A percentile compares a stretch with the other conserved stretches of the same genome.
Conservation (phyloP, 768 basidiomycete species). For the Lactarius vividus region DNA sequence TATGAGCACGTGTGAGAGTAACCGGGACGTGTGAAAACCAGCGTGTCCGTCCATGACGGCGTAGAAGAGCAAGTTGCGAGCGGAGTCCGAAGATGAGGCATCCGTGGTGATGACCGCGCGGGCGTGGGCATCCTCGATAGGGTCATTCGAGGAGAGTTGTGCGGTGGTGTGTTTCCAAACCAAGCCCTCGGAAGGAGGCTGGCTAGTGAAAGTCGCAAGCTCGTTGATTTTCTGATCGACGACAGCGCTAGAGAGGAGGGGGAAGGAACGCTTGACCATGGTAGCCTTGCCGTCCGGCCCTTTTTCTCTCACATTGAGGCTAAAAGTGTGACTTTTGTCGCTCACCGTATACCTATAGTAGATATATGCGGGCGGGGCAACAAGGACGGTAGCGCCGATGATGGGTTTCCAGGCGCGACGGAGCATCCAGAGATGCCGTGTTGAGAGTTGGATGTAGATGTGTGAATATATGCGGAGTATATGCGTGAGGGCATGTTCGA, state of each 20-base stretch:
- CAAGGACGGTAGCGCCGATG: constrained; percentile 49
- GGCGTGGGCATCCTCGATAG: constrained; percentile 87
- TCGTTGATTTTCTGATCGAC: constrained; percentile 59
- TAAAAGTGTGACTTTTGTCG: constrained; percentile 45
- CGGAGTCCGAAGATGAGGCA: constrained; percentile 51
- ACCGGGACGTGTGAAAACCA: constrained; percentile 77
- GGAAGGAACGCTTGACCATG: constrained; percentile 51
- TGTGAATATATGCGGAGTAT: neutral
- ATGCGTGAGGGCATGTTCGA: neutral
- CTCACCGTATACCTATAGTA: constrained; percentile 47
- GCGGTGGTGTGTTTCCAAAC: constrained; percentile 80
- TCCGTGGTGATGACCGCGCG: constrained; percentile 66
- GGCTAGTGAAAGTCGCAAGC: constrained; percentile 46
- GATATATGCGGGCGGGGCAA: constrained; percentile 58
- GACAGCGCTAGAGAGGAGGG: constrained; percentile 52
- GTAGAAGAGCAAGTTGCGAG: constrained; percentile 80
- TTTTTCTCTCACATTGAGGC: constrained; percentile 51
- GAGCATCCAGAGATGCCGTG: constrained; percentile 45
- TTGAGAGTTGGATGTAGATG: neutral
- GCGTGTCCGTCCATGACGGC: constrained; percentile 90
- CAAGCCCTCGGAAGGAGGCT: constrained; percentile 51
- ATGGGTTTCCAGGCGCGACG: constrained; percentile 67
- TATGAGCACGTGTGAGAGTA: constrained; percentile 81
- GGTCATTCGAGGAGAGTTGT: constrained; percentile 78
- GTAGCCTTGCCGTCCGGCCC: constrained; percentile 59